Evolutionary conservation across 164 flowering plant genomes (phyloP).

Genomic region (Warburgia ugandensis): DNA sequence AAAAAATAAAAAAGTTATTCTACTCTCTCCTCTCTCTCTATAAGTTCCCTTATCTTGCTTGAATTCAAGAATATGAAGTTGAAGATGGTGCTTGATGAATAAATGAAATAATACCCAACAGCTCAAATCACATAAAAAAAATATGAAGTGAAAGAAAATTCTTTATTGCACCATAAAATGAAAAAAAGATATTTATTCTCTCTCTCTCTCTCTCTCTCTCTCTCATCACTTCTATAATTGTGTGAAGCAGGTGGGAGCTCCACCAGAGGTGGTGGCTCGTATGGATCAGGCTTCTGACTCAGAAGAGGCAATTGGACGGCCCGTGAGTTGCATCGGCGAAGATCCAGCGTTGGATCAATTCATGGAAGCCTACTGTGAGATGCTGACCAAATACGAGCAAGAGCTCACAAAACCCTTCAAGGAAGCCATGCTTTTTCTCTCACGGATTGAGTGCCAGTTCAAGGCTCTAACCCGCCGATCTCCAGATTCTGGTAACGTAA

Average conservation of each 20-base stretch:
- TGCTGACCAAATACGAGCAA: conserved; percentile 84
- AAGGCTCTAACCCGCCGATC: conserved; percentile 63
- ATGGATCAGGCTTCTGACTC: conserved; percentile 64
- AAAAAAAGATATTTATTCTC: no score
- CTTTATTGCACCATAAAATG: no score
- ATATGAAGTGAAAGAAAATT: no score
- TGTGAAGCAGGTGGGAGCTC: conserved; percentile 75
- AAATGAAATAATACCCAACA: no score
- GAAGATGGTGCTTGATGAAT: no score
- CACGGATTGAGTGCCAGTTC: conserved; percentile 75
- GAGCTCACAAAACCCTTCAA: conserved; percentile 88
- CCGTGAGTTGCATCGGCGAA: conserved; percentile 42
- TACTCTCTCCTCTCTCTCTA: no score
- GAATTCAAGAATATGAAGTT: no score
- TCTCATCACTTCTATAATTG: not conserved
- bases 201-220: conserved; percentile 2
- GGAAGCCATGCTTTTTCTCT: conserved; percentile 87
- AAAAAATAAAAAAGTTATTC: no score
- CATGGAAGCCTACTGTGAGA: conserved; percentile 99
- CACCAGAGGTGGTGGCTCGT: conserved; percentile 75
- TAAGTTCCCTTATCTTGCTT: no score
- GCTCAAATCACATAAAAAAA: no score
- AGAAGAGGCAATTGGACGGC: conserved; percentile 27
- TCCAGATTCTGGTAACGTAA: conserved; percentile 43
- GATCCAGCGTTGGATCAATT: conserved; percentile 95